A percentile compares a stretch with the other conserved stretches of the same genome.
Conservation (phyloP, 2,329 filamentous ascomycete species). For the Dendrostoma leiphaemia region DNA sequence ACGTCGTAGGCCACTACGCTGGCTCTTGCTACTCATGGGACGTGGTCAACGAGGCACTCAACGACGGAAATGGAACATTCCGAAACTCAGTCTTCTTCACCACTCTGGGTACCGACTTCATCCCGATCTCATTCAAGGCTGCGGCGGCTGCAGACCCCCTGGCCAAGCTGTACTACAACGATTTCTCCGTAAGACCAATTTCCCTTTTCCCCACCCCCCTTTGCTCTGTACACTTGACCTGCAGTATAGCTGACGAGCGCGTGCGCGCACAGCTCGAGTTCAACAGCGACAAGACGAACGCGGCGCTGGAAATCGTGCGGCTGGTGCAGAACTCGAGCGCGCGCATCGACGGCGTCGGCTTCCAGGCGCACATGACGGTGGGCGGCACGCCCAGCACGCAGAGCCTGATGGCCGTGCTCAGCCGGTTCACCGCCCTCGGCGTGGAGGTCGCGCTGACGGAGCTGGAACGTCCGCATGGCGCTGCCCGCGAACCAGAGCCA, state of each 20-base stretch:
- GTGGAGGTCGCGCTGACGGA: background rate
- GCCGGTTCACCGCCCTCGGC: background rate
- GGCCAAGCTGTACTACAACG: conserved; percentile 23
- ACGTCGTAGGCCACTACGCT: conserved; percentile 52
- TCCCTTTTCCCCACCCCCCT: no score
- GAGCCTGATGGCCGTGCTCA: background rate
- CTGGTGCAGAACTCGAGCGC: background rate
- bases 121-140: background rate
- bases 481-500: background rate
- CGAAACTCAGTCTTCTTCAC: conserved; percentile 25
- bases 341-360: background rate
- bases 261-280: no score
- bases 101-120: background rate
- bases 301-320: background rate
- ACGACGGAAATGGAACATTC: conserved; percentile 49
- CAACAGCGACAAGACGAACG: background rate
- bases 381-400: background rate
- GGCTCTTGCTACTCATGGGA: conserved; percentile 56
- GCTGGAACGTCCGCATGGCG: background rate
- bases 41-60: conserved; percentile 56
- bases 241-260: no score
- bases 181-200: no score
- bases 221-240: no score
- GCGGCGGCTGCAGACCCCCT: conserved; percentile 18
- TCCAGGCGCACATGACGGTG: conserved; percentile 1